Evolutionary conservation across 176 grass and related monocot species (phyloP).

Genomic region (Carex myosuroides): DNA sequence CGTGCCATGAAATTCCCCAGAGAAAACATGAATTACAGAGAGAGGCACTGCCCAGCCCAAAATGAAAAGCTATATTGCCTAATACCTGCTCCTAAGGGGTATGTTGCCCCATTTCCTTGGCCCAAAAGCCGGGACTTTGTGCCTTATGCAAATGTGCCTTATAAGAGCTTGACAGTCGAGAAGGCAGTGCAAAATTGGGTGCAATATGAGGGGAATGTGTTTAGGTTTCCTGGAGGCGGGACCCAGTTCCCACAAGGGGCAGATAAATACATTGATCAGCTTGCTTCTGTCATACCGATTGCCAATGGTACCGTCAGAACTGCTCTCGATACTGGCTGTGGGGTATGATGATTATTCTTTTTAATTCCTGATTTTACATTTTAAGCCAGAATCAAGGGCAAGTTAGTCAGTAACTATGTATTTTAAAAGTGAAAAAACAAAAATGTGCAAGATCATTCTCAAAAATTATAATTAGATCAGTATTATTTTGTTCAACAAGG

Average conservation of each 20-base stretch:
- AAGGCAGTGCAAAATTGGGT: constrained; percentile 98
- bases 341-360: constrained; percentile 41
- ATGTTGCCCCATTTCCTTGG: constrained; percentile 85
- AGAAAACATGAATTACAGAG: constrained; percentile 93
- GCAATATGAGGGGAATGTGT: constrained; percentile 79
- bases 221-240: constrained; percentile 91
- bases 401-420: background rate
- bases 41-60: constrained; percentile 70
- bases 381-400: background rate
- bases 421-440: background rate
- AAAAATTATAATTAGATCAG: background rate
- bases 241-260: constrained; percentile 94
- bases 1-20: constrained; percentile 82
- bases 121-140: constrained; percentile 87
- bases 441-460: background rate
- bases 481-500: background rate
- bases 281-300: constrained; percentile 74
- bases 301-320: constrained; percentile 86
- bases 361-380: background rate
- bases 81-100: constrained; percentile 71
- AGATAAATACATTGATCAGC: constrained; percentile 84
- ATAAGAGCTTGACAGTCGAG: constrained; percentile 94
- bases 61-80: constrained; percentile 76
- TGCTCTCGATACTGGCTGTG: constrained; percentile 90
- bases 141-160: constrained; percentile 80